phyloP scores from a whole-genome alignment of 805 yeast species.

The Candida ovalis region DNA sequence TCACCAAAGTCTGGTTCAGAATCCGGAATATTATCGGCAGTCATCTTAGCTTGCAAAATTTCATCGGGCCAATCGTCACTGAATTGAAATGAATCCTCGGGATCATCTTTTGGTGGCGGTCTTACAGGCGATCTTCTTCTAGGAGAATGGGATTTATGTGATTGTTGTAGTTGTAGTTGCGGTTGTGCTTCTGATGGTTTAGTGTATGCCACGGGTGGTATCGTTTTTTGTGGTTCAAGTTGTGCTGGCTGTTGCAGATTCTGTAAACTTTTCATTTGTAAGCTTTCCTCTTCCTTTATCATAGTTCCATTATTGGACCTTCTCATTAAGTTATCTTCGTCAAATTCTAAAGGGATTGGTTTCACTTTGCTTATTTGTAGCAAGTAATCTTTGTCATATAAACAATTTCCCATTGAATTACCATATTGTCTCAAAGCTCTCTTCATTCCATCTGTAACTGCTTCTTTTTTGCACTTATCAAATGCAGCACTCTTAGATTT shows the following conservation, averaged over 20 bases:
- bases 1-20: conserved; percentile 29
- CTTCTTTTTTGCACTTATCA: conserved; percentile 79
- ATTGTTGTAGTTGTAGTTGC: background rate
- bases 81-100: conserved; percentile 51
- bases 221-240: background rate
- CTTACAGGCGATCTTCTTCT: background rate
- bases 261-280: background rate
- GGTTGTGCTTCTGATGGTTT: background rate
- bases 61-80: conserved; percentile 42
- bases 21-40: conserved; percentile 14
- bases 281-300: conserved; percentile 4
- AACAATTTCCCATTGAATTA: conserved; percentile 73
- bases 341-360: conserved; percentile 28
- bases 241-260: too few species aligned
- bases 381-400: conserved; percentile 71
- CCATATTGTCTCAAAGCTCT: conserved; percentile 79
- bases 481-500: conserved; percentile 67
- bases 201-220: background rate
- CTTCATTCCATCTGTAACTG: conserved; percentile 80
- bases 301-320: conserved; percentile 11
- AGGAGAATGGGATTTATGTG: background rate
- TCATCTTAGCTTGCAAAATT: conserved; percentile 3
- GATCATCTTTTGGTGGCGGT: conserved; percentile 3
- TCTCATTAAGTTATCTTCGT: conserved; percentile 31
- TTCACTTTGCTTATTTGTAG: conserved; percentile 44